phyloP scores from a whole-genome alignment of 768 basidiomycete species.

The Boletus eberwhitei region DNA sequence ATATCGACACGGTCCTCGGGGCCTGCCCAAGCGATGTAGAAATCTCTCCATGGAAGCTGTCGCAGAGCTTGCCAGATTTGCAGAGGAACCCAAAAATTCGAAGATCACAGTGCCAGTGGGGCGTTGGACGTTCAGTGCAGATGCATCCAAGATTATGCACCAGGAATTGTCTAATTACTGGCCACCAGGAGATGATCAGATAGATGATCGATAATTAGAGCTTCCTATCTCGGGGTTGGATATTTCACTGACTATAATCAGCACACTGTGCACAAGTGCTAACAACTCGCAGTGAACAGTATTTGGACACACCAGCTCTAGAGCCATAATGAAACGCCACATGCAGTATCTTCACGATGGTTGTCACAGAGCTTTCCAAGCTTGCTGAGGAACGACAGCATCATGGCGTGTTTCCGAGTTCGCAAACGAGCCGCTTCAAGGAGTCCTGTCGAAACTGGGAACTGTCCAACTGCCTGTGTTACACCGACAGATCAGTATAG shows the following conservation, averaged over 20 bases:
- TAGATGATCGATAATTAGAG: not conserved
- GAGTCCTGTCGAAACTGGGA: not conserved
- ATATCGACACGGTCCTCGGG: not conserved
- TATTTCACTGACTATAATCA: not conserved
- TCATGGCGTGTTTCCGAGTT: not conserved
- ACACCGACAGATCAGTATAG: not conserved
- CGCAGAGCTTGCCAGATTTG: not conserved
- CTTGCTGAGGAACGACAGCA: not conserved
- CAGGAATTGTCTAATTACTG: no score
- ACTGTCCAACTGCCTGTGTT: no score
- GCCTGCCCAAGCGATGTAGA: not conserved
- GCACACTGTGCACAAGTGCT: not conserved
- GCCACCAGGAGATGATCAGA: not conserved
- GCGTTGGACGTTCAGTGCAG: not conserved
- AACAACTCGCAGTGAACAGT: not conserved
- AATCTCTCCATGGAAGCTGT: not conserved
- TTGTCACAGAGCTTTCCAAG: not conserved
- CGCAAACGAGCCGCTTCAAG: not conserved
- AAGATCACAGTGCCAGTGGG: not conserved
- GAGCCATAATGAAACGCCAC: not conserved
- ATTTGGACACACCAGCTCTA: not conserved
- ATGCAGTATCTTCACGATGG: not conserved
- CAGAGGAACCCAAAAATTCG: no score
- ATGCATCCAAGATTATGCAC: no score
- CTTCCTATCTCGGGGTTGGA: not conserved